Conservation (phyloP, 805 yeast genomes). For the Candida bentonensis region DNA sequence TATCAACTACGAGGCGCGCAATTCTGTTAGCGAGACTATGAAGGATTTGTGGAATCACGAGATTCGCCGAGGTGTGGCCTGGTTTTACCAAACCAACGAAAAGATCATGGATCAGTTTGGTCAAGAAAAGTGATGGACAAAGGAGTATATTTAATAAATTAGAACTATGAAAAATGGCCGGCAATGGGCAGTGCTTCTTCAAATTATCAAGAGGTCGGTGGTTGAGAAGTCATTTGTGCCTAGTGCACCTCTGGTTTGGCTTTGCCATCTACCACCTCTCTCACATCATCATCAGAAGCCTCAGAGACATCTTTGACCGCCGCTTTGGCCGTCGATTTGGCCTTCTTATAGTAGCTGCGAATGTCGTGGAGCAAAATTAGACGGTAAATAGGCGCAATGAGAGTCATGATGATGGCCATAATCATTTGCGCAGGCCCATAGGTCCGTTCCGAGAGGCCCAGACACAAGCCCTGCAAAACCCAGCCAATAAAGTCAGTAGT, state of each 20-base stretch:
- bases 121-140: not conserved
- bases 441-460: slow-evolving; percentile 59
- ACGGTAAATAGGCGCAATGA: slow-evolving; percentile 49
- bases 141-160: not conserved
- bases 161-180: too few species aligned
- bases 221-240: too few species aligned
- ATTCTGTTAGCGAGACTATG: slow-evolving; percentile 39
- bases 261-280: too few species aligned
- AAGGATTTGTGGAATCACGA: slow-evolving; percentile 75
- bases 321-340: slow-evolving; percentile 3
- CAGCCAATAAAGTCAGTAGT: slow-evolving; percentile 80
- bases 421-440: slow-evolving; percentile 39
- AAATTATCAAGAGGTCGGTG: too few species aligned
- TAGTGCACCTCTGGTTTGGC: too few species aligned
- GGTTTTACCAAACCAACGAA: slow-evolving; percentile 32
- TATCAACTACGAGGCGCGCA: slow-evolving; percentile 31
- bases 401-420: slow-evolving; percentile 33
- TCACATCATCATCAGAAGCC: too few species aligned
- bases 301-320: slow-evolving; percentile 2
- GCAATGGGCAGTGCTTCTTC: too few species aligned
- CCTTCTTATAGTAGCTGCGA: slow-evolving; percentile 29
- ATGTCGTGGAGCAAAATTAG: slow-evolving; percentile 40
- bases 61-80: slow-evolving; percentile 46
- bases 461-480: slow-evolving; percentile 50
- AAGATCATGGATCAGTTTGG: slow-evolving; percentile 5